Conservation (phyloP, 202 grass and related monocot species). For the Elaeis oleifera region DNA sequence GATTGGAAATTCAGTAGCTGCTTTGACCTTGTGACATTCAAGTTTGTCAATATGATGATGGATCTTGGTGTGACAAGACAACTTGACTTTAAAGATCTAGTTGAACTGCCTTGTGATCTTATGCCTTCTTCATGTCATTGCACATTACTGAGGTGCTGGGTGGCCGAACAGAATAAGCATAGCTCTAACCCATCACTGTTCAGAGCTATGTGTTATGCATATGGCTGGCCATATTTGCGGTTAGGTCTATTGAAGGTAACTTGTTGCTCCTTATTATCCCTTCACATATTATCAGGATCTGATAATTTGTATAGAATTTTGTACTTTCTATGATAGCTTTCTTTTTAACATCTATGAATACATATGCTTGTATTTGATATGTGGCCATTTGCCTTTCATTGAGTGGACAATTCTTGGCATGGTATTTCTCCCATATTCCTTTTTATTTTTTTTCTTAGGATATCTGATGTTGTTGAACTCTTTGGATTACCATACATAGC, state of each 20-base stretch:
- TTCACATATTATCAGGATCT: background rate
- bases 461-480: too few species aligned
- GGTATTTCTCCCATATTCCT: too few species aligned
- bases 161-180: constrained; percentile 45
- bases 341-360: too few species aligned
- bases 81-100: constrained; percentile 75
- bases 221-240: constrained; percentile 75
- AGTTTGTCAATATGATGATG: constrained; percentile 70
- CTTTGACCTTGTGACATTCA: constrained; percentile 67
- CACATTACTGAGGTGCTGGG: constrained; percentile 64
- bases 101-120: constrained; percentile 73
- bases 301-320: too few species aligned
- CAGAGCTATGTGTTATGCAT: constrained; percentile 60
- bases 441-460: too few species aligned
- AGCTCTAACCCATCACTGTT: constrained; percentile 54
- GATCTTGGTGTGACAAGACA: constrained; percentile 73
- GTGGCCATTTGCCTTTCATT: too few species aligned
- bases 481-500: too few species aligned
- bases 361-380: too few species aligned
- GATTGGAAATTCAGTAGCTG: constrained; percentile 27
- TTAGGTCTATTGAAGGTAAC: constrained; percentile 82
- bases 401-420: too few species aligned
- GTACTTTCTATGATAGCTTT: too few species aligned
- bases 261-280: background rate
- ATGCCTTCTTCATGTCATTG: constrained; percentile 53